Evolutionary conservation across 257 asterid species (phyloP).

Genomic region (Pogostemon cablin): DNA sequence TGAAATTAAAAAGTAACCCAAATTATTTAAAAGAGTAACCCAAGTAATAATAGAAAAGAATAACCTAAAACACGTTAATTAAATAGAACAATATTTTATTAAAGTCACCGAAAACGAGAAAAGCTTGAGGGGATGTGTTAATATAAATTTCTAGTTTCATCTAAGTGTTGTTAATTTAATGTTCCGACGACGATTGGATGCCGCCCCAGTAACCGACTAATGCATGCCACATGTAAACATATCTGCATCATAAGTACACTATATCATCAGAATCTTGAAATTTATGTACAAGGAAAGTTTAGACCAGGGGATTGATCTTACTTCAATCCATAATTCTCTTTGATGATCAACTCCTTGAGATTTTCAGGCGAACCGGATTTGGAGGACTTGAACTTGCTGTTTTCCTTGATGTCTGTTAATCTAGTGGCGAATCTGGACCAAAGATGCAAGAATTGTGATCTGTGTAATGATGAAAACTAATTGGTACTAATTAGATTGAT

Average conservation of each 20-base stretch:
- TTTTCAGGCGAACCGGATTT: slow-evolving; percentile 32
- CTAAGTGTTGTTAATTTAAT: no score
- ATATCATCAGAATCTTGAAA: neutral
- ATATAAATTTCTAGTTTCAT: no score
- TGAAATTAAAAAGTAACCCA: no score
- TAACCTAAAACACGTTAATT: no score
- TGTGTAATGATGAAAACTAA: neutral
- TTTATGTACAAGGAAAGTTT: neutral
- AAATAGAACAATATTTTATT: no score
- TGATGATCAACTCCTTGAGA: slow-evolving; percentile 51
- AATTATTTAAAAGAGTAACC: no score
- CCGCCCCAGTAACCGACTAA: slow-evolving; percentile 86
- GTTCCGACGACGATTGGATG: slow-evolving; percentile 43
- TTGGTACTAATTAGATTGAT: neutral
- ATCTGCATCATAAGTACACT: slow-evolving; percentile 39
- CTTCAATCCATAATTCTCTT: slow-evolving; percentile 57
- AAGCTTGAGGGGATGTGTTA: no score
- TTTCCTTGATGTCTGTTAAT: slow-evolving; percentile 57
- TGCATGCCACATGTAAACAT: slow-evolving; percentile 82
- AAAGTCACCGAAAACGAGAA: no score
- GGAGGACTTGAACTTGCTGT: slow-evolving; percentile 44
- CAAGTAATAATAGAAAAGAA: no score
- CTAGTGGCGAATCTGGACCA: slow-evolving; percentile 62
- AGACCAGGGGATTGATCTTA: slow-evolving; percentile 26
- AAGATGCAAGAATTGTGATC: slow-evolving; percentile 10